phyloP scores from a whole-genome alignment of 345 rosid species.

The Abelmoschus esculentus region DNA sequence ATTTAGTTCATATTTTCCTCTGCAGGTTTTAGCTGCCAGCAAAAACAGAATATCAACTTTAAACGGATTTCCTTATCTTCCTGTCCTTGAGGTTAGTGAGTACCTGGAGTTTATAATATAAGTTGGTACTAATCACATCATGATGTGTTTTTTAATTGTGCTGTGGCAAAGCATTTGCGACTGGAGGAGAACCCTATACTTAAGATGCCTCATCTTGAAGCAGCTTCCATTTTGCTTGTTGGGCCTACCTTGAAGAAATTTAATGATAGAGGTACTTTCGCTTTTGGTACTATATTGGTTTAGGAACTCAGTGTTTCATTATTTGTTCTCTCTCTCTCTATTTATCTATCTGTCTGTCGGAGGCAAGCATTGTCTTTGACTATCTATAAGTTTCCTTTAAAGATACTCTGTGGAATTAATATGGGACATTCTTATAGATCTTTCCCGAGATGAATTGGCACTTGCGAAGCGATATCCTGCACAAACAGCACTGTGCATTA shows the following conservation, averaged over 20 bases:
- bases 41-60: conserved; percentile 87
- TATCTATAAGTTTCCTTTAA: background rate
- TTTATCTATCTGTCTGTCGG: too few relatives aligned
- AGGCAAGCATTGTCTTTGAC: background rate
- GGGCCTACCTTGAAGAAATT: conserved; percentile 94
- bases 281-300: too few relatives aligned
- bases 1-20: background rate
- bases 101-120: background rate
- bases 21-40: conserved; percentile 94
- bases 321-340: too few relatives aligned
- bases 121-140: background rate
- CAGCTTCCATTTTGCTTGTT: conserved; percentile 86
- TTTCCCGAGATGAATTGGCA: conserved; percentile 74
- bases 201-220: conserved; percentile 92
- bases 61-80: conserved; percentile 84
- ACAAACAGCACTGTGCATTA: conserved; percentile 70
- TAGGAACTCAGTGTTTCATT: too few relatives aligned
- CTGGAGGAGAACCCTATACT: conserved; percentile 96
- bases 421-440: conserved; percentile 44
- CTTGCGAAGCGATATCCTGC: conserved; percentile 87
- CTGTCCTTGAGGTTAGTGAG: conserved; percentile 77
- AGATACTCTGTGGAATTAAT: conserved; percentile 9
- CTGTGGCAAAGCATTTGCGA: conserved; percentile 72
- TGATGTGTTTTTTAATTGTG: background rate
- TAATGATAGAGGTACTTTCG: conserved; percentile 79